Evolutionary conservation across 495 filamentous ascomycete species (phyloP).

Genomic region (Parathielavia hyrcaniae): DNA sequence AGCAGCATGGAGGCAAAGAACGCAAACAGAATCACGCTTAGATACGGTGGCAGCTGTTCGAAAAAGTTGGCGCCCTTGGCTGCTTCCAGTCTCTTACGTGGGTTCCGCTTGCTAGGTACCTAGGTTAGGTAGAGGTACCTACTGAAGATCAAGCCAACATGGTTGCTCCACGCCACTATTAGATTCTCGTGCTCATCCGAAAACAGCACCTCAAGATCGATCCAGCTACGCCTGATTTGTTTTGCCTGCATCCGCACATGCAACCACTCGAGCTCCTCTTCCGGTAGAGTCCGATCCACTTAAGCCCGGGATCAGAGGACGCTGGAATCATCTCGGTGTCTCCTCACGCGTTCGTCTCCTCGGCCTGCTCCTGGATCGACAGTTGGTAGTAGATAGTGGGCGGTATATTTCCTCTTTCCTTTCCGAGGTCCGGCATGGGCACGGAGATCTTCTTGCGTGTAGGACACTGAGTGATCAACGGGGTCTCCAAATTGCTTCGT

Average conservation of each 20-base stretch:
- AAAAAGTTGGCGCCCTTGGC: neutral
- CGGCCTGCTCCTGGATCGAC: slow-evolving; percentile 12
- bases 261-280: slow-evolving; percentile 58
- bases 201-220: slow-evolving; percentile 60
- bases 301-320: slow-evolving; percentile 9
- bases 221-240: slow-evolving; percentile 55
- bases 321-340: slow-evolving; percentile 3
- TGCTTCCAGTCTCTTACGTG: slow-evolving; percentile 20
- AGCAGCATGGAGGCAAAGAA: too few species aligned
- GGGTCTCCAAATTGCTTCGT: too few species aligned
- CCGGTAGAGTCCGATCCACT: slow-evolving; percentile 41
- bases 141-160: slow-evolving; percentile 54
- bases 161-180: slow-evolving; percentile 56
- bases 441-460: slow-evolving; percentile 40
- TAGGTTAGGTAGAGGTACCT: too few species aligned
- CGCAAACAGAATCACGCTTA: too few species aligned
- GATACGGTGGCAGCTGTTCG: too few species aligned
- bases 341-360: neutral
- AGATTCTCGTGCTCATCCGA: slow-evolving; percentile 52
- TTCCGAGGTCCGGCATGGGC: slow-evolving; percentile 56
- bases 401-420: slow-evolving; percentile 53
- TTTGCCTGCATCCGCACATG: slow-evolving; percentile 53
- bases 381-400: slow-evolving; percentile 44
- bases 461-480: slow-evolving; percentile 28
- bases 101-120: slow-evolving; percentile 36